These are phyloP conservation scores for Aspergillus spinulosporus DNA, from an alignment of 2,329 filamentous ascomycete genomes.

Conservation along the genomic window DNA sequence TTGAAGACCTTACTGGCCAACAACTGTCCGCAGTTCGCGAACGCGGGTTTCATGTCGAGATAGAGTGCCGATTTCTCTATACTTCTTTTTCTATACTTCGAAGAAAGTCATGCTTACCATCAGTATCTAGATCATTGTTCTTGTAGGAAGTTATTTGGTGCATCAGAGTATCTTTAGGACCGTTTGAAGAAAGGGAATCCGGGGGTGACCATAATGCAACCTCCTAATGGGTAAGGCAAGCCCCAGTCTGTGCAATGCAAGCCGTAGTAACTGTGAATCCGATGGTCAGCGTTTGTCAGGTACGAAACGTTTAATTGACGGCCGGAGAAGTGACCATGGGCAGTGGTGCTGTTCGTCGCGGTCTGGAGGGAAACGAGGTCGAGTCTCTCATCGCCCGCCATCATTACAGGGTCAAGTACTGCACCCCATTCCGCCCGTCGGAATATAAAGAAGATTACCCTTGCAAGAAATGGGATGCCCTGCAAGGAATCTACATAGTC, in stretches of 20 bases:
- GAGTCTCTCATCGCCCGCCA: constrained; percentile 23
- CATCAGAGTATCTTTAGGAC: constrained; percentile 38
- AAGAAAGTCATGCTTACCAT: too few relatives aligned
- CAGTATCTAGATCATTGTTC: constrained; percentile 31
- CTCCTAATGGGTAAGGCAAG: constrained; percentile 27
- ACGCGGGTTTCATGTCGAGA: constrained; percentile 12
- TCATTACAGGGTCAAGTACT: constrained; percentile 17
- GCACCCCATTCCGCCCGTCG: fast-evolving
- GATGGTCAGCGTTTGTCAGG: constrained; percentile 32
- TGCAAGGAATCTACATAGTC: constrained; percentile 15
- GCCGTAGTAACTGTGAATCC: constrained; percentile 2
- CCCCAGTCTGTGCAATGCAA: background rate
- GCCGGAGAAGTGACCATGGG: background rate
- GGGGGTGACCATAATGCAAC: constrained; percentile 36
- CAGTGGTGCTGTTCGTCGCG: constrained; percentile 30
- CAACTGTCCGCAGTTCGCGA: constrained; percentile 21
- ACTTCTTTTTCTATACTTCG: too few relatives aligned
- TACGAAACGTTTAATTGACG: constrained; percentile 6
- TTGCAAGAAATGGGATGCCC: constrained; percentile 3
- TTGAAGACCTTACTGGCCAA: constrained; percentile 26
- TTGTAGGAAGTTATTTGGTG: constrained; percentile 43
- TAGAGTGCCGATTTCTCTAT: background rate
- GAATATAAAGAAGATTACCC: background rate
- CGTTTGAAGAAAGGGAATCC: constrained; percentile 27
- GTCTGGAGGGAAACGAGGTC: constrained; percentile 27